phyloP scores from a whole-genome alignment of 306 rosid genomes.

The Sicyos baderoa region DNA sequence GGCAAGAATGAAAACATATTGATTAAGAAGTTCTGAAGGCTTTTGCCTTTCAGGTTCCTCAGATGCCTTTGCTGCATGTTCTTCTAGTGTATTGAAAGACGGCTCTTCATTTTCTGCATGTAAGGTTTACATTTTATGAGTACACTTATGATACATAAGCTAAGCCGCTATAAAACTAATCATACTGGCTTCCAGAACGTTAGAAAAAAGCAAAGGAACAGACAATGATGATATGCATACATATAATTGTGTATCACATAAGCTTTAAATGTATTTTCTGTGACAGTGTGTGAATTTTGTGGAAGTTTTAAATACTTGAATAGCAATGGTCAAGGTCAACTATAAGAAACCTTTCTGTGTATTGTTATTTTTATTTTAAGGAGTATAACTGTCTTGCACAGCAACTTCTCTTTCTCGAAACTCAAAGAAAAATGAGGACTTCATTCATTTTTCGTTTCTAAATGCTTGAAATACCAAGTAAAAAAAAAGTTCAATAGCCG shows the following conservation, averaged over 20 bases:
- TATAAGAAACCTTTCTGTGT: not conserved
- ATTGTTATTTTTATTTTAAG: not conserved
- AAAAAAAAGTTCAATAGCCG: not conserved
- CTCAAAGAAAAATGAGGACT: conserved; percentile 2
- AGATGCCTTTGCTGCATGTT: conserved; percentile 24
- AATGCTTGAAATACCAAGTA: not conserved
- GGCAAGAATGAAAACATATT: conserved; percentile 44
- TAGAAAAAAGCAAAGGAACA: not conserved
- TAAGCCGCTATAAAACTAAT: not conserved
- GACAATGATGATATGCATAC: not conserved
- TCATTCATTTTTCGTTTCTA: not conserved
- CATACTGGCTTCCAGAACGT: not conserved
- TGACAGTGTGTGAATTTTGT: not conserved
- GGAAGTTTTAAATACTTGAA: not conserved
- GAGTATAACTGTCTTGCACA: not conserved
- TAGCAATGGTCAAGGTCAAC: not conserved
- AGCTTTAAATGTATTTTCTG: not conserved
- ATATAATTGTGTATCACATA: not conserved
- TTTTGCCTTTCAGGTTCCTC: conserved; percentile 33
- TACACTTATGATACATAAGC: not conserved
- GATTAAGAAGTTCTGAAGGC: conserved; percentile 42
- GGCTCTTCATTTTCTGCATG: conserved; percentile 34
- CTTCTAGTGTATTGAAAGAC: conserved; percentile 26
- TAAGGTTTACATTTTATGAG: conserved; percentile 7
- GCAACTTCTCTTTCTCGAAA: not conserved